Evolutionary conservation across 345 rosid species (phyloP), one percentile per base, ranked within the genome.

Genomic region (Raphanus raphanistrum): DNA sequence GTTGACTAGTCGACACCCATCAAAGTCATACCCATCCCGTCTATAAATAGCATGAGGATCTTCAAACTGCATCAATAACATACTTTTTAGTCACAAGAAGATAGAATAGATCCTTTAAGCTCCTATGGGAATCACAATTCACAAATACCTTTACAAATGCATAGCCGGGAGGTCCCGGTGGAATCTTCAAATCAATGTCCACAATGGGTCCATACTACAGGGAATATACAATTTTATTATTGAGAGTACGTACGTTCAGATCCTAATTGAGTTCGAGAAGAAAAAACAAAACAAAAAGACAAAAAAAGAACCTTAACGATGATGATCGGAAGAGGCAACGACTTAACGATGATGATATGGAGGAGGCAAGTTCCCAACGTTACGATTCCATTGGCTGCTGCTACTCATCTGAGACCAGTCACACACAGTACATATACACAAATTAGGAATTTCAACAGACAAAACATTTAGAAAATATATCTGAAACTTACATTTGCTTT

Each of bases 141-240:
- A 21, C 21, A 21, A 21, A 78, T 75, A 95, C 99, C 98, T 92
- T 96, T 31, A 95, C 93, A 80, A 95, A 95, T 31, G 98, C 99
- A 79, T 90, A 95, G 74, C 97, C 99, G 0, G 98, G 99, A 15
- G 98, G 98, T 75, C 98, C 87, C 27, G 97, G 99, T 35, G 99
- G 98, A 71, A 95, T 83, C 88, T 91, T 95, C 88, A 95, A 80
- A 55, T 95, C 99, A 58, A 95, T 85, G 73, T 92, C 92, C 52
- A 89, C 95, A 81, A 95, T 88, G 10, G 92, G 94, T 25, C 99
- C 99, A 74, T 92, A 95, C 99, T 92, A 84, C 71, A 21, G 21
- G 21, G 21, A 85, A 77, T 3, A 41, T 2, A 21, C 27, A 21
- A 21, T 21, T 21, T 21, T 17, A 17, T 55, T 21, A 55, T 2